phyloP scores from a whole-genome alignment of 148 eudicot genomes.

The Rhododendron ferrugineum region DNA sequence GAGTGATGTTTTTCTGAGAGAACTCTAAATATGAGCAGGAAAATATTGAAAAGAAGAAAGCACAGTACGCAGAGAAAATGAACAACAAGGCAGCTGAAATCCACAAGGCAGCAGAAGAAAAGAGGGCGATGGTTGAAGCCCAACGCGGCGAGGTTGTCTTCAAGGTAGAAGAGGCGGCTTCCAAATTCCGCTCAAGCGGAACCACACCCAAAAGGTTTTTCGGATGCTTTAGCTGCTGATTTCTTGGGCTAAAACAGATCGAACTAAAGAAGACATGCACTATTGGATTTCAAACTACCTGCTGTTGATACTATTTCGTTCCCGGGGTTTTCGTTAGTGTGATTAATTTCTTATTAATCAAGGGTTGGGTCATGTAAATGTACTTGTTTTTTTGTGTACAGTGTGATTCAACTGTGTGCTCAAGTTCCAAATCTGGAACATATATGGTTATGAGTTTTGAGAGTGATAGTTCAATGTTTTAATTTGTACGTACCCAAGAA shows the following conservation, averaged over 20 bases:
- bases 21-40: constrained; percentile 32
- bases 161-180: constrained; percentile 53
- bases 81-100: constrained; percentile 50
- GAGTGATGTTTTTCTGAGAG: background rate
- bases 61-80: constrained; percentile 51
- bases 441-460: background rate
- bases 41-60: constrained; percentile 54
- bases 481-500: background rate
- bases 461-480: background rate
- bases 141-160: constrained; percentile 42
- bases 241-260: background rate
- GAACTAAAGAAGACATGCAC: background rate
- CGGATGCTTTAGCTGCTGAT: constrained; percentile 35
- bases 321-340: background rate
- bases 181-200: constrained; percentile 51
- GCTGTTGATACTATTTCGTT: background rate
- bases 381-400: background rate
- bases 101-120: constrained; percentile 62
- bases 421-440: background rate
- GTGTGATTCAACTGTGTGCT: background rate
- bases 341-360: background rate
- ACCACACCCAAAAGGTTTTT: constrained; percentile 33
- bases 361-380: background rate
- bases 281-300: background rate
- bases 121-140: constrained; percentile 53